These are phyloP conservation scores for Garcia nutans DNA, from an alignment of 345 rosid genomes.

Conservation along the genomic window DNA sequence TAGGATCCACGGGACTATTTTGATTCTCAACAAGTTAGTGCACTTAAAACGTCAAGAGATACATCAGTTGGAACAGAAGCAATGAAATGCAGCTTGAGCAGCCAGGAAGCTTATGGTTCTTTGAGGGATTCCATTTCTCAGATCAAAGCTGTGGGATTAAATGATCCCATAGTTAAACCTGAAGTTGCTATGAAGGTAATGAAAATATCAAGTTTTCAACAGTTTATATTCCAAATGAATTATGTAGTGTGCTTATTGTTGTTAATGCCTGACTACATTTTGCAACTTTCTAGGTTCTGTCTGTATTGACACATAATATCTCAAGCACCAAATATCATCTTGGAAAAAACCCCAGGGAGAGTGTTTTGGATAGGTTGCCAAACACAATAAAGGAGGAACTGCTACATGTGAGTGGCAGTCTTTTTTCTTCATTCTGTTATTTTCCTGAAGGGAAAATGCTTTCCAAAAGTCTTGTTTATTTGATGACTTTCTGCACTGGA, in stretches of 20 bases:
- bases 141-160: slow-evolving; percentile 53
- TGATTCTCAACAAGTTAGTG: slow-evolving; percentile 87
- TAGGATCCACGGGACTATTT: slow-evolving; percentile 97
- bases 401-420: slow-evolving; percentile 51
- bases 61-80: slow-evolving; percentile 35
- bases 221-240: neutral
- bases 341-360: slow-evolving; percentile 76
- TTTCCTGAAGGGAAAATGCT: neutral
- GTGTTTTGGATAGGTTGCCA: slow-evolving; percentile 79
- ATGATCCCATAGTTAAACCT: slow-evolving; percentile 61
- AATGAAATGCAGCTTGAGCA: slow-evolving; percentile 40
- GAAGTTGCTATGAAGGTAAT: slow-evolving; percentile 75
- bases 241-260: slow-evolving; percentile 8
- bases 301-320: slow-evolving; percentile 70
- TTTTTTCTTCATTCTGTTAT: neutral
- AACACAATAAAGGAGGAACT: slow-evolving; percentile 66
- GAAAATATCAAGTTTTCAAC: neutral
- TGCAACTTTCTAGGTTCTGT: slow-evolving; percentile 59
- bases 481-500: slow-evolving; percentile 1
- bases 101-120: slow-evolving; percentile 60
- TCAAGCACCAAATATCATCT: slow-evolving; percentile 69
- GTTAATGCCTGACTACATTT: slow-evolving; percentile 3
- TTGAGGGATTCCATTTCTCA: slow-evolving; percentile 60
- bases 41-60: slow-evolving; percentile 52
- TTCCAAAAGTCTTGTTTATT: neutral